phyloP scores from a whole-genome alignment of 2,329 filamentous ascomycete genomes.

The Arthroderma uncinatum region DNA sequence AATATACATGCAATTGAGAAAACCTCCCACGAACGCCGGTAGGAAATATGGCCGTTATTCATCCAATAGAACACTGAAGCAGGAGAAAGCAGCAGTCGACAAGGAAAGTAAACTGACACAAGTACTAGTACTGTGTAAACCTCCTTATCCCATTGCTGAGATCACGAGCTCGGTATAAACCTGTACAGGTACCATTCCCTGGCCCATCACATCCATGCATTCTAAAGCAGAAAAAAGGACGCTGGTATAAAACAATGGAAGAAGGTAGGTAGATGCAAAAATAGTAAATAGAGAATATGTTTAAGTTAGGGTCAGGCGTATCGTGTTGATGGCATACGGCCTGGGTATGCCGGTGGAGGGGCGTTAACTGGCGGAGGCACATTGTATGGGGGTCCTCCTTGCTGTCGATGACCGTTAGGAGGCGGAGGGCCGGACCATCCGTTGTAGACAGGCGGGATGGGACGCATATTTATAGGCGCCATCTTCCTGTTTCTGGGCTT shows the following conservation, averaged over 20 bases:
- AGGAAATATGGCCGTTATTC: neutral
- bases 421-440: conserved; percentile 1
- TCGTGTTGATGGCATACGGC: conserved; percentile 11
- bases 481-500: conserved; percentile 18
- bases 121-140: too few species aligned
- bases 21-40: neutral
- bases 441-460: conserved; percentile 6
- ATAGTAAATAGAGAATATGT: neutral
- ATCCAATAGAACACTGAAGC: neutral
- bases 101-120: too few species aligned
- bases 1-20: neutral
- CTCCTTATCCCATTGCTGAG: neutral
- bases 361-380: conserved; percentile 1
- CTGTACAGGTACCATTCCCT: neutral
- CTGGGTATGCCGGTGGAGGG: conserved; percentile 11
- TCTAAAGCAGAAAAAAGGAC: neutral
- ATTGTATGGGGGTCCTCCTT: neutral
- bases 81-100: neutral
- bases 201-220: neutral
- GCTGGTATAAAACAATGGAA: neutral
- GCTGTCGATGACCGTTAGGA: neutral
- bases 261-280: neutral
- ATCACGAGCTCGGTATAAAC: neutral
- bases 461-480: conserved; percentile 11
- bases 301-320: conserved; percentile 9